Percentiles rank a stretch among this genome's conserved stretches.
phyloP scores from a whole-genome alignment of 768 basidiomycete species.

The Gymnopilus junonius region DNA sequence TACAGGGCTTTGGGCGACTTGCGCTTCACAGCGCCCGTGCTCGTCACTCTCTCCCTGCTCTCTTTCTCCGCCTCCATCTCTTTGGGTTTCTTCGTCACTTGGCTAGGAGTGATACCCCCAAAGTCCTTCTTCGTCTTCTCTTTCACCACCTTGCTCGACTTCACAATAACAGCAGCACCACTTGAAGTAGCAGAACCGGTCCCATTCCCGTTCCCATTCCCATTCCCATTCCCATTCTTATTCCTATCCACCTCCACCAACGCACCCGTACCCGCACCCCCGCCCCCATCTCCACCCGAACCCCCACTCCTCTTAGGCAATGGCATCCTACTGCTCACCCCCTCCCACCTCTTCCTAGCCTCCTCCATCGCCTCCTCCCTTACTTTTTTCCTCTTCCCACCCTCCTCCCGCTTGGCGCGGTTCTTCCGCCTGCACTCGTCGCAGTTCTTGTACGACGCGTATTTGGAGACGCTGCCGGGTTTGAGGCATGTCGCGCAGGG shows the following conservation, averaged over 20 bases:
- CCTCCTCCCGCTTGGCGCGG: neutral
- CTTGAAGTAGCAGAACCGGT: too few species aligned
- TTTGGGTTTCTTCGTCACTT: neutral
- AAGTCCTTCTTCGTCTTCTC: too few species aligned
- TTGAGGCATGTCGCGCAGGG: constrained; percentile 5
- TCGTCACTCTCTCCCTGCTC: neutral
- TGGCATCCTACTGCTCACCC: neutral
- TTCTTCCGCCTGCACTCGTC: neutral
- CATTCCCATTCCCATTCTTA: neutral
- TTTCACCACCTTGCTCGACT: too few species aligned
- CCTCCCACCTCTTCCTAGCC: neutral
- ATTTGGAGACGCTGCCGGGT: neutral
- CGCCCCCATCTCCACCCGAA: neutral
- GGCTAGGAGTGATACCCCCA: too few species aligned
- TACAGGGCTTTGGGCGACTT: constrained; percentile 13
- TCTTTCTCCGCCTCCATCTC: neutral
- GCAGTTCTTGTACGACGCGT: constrained; percentile 9
- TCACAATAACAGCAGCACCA: too few species aligned
- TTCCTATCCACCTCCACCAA: neutral
- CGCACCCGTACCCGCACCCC: too few species aligned
- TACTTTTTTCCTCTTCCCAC: neutral
- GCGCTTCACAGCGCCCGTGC: constrained; percentile 2
- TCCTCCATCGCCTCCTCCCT: neutral
- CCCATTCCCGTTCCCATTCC: neutral
- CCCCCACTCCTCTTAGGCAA: neutral